A percentile compares a stretch with the other conserved stretches of the same genome.
Evolutionary conservation across 306 rosid genomes (phyloP).

Genomic region (Lotus japonicus): DNA sequence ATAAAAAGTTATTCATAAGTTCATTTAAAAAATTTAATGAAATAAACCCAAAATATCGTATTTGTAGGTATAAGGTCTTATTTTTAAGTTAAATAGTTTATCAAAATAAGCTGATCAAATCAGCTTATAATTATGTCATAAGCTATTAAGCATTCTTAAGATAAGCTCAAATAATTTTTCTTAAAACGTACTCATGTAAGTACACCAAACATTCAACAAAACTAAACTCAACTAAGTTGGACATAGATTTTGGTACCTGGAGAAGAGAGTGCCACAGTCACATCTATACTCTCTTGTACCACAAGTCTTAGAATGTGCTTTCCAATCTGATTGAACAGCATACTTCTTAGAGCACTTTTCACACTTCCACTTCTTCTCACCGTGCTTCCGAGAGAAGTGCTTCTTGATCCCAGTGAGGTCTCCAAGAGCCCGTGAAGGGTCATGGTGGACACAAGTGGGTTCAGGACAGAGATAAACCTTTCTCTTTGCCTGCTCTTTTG

Average conservation of each 20-base stretch:
- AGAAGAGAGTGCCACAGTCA: constrained; percentile 96
- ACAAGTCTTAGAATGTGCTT: constrained; percentile 93
- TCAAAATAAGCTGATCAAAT: too few species aligned
- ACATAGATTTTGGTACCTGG: constrained; percentile 41
- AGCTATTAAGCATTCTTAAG: too few species aligned
- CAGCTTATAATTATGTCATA: too few species aligned
- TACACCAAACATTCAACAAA: not conserved
- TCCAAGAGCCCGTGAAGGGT: constrained; percentile 90
- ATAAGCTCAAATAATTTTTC: too few species aligned
- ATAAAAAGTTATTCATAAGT: too few species aligned
- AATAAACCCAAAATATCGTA: too few species aligned
- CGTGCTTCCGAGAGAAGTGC: constrained; percentile 81
- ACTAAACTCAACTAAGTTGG: not conserved
- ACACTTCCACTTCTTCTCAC: constrained; percentile 97
- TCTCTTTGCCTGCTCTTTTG: constrained; percentile 58
- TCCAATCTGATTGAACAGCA: constrained; percentile 96
- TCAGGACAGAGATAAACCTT: constrained; percentile 91
- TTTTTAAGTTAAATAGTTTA: too few species aligned
- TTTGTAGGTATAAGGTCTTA: too few species aligned
- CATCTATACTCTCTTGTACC: constrained; percentile 89
- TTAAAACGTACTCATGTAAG: too few species aligned
- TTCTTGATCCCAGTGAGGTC: constrained; percentile 91
- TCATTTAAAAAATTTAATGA: too few species aligned
- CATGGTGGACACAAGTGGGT: constrained; percentile 84
- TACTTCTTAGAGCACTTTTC: constrained; percentile 79